phyloP scores from a whole-genome alignment of 306 rosid genomes.

The Pyrus communis region DNA sequence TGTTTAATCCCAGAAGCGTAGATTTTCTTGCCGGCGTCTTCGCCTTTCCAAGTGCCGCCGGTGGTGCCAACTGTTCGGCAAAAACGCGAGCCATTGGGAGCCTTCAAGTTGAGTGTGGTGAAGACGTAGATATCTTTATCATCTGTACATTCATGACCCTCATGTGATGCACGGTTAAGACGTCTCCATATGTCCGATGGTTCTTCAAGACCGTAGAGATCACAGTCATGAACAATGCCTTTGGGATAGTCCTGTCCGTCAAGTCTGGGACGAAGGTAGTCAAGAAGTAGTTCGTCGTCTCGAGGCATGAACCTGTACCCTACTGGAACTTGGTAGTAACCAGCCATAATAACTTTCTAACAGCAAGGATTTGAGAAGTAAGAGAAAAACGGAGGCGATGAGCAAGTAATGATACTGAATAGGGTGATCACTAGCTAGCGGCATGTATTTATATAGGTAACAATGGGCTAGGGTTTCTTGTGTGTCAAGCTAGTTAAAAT shows the following conservation, averaged over 20 bases:
- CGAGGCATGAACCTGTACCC: not conserved
- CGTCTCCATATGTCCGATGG: not conserved
- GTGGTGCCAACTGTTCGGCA: not conserved
- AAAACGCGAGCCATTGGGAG: not conserved
- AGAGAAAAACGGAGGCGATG: no score
- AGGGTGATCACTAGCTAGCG: not conserved
- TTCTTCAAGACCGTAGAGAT: not conserved
- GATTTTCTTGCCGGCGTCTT: not conserved
- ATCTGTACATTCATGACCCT: not conserved
- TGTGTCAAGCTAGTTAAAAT: not conserved
- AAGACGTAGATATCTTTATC: not conserved
- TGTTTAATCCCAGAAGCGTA: not conserved
- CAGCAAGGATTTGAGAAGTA: not conserved
- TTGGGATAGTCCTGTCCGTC: not conserved
- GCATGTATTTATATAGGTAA: not conserved
- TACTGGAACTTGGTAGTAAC: not conserved
- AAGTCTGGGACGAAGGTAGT: not conserved
- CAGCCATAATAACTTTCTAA: not conserved
- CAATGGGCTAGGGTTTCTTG: not conserved
- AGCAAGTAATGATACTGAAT: not conserved
- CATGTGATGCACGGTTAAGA: not conserved
- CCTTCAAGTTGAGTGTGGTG: not conserved
- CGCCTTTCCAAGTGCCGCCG: not conserved
- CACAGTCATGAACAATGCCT: not conserved
- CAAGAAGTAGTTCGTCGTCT: not conserved